Evolutionary conservation across 345 rosid genomes (phyloP).

Genomic region (Camelina laxa): DNA sequence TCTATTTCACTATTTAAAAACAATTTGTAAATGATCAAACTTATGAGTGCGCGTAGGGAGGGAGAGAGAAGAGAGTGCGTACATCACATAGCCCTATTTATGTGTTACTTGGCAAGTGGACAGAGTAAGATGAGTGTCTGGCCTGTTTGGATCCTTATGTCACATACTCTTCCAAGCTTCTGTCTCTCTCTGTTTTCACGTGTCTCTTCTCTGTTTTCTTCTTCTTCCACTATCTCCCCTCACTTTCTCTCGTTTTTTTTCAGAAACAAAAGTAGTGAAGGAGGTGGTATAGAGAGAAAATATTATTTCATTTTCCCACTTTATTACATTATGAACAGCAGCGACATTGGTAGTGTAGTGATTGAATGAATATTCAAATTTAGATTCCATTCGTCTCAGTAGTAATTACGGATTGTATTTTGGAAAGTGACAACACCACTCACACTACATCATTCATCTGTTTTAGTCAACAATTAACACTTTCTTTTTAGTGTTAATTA

Average conservation of each 20-base stretch:
- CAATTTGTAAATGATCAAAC: background rate
- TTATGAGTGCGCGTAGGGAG: constrained; percentile 6
- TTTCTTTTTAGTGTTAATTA: constrained; percentile 21
- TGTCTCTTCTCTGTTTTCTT: constrained; percentile 36
- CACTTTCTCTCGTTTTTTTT: constrained; percentile 32
- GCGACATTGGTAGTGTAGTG: background rate
- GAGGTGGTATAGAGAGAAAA: too few relatives aligned
- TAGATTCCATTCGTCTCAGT: constrained; percentile 22
- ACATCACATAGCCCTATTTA: background rate
- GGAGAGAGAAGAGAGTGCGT: constrained; percentile 4
- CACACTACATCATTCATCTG: constrained; percentile 32
- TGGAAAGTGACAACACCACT: constrained; percentile 34
- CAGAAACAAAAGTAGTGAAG: constrained; percentile 2
- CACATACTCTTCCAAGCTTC: constrained; percentile 26
- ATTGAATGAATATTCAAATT: constrained; percentile 4
- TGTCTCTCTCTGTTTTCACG: constrained; percentile 37
- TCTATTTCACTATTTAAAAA: background rate
- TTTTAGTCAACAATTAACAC: constrained; percentile 45
- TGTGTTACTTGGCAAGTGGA: constrained; percentile 31
- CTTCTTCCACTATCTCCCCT: constrained; percentile 38
- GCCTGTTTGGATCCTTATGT: constrained; percentile 40
- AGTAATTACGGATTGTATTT: constrained; percentile 29
- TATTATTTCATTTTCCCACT: background rate
- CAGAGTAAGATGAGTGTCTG: constrained; percentile 28
- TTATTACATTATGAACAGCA: background rate